A percentile compares a stretch with the other conserved stretches of the same genome.
Evolutionary conservation across 129 eudicot species (phyloP).

Genomic region (Dittrichia graveolens): DNA sequence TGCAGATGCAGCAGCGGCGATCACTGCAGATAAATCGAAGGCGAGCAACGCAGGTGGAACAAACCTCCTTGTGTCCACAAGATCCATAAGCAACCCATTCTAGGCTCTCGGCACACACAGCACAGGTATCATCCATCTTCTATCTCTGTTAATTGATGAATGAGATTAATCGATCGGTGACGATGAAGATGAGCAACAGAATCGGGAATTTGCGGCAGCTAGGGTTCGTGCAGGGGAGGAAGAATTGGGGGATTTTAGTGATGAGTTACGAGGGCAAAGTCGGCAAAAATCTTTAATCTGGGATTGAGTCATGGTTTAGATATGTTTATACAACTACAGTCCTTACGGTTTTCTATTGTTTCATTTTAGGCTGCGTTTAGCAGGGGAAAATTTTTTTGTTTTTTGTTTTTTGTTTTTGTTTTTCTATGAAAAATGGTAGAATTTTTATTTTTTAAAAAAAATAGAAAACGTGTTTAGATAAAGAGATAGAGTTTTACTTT

Average conservation of each 20-base stretch:
- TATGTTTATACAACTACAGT: not conserved
- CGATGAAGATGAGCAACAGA: constrained; percentile 5
- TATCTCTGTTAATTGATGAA: not conserved
- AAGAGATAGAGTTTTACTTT: no score
- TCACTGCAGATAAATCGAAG: constrained; percentile 91
- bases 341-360: not conserved
- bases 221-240: constrained; percentile 29
- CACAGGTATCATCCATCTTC: constrained; percentile 89
- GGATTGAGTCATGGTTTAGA: not conserved
- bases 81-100: constrained; percentile 98
- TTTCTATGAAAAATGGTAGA: no score
- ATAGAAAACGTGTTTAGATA: no score
- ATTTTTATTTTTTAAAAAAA: no score
- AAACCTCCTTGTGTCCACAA: constrained; percentile 94
- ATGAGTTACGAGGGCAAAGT: not conserved
- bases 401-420: no score
- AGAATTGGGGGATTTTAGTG: constrained; percentile 23
- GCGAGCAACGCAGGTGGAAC: constrained; percentile 95
- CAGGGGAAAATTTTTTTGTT: no score
- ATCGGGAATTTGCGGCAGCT: constrained; percentile 32
- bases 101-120: constrained; percentile 91
- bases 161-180: constrained; percentile 5
- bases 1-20: constrained; percentile 94
- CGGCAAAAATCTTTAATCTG: constrained; percentile 17
- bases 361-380: no score